Conservation (phyloP, 345 rosid genomes). For the Camelina neglecta region DNA sequence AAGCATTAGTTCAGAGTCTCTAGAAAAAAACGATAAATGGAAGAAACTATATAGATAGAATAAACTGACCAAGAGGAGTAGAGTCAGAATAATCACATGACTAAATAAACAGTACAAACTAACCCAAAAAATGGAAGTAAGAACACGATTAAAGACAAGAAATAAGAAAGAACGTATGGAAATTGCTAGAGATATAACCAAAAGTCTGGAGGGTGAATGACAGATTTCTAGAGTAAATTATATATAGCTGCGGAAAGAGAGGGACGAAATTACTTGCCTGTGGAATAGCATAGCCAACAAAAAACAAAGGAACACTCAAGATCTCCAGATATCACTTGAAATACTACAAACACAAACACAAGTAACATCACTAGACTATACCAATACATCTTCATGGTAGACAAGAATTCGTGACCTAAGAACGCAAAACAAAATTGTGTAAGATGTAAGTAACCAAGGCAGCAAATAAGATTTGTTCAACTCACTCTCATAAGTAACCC, state of each 20-base stretch:
- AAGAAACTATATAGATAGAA: not conserved
- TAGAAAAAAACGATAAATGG: not conserved
- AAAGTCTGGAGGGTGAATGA: not conserved
- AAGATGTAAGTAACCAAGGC: conserved; percentile 19
- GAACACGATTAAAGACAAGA: not conserved
- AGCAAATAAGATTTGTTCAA: conserved; percentile 29
- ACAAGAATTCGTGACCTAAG: not conserved
- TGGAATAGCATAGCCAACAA: conserved; percentile 67
- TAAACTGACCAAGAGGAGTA: conserved; percentile 10
- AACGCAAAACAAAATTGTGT: conserved; percentile 9
- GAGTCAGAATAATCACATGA: conserved; percentile 3
- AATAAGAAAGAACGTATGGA: not conserved
- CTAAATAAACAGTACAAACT: not conserved
- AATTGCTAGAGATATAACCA: not conserved
- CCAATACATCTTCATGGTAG: conserved; percentile 1
- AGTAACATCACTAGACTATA: not conserved
- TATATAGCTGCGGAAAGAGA: not conserved
- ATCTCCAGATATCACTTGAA: conserved; percentile 67
- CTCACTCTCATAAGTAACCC: conserved; percentile 71
- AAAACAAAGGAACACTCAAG: conserved; percentile 62
- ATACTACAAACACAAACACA: conserved; percentile 57
- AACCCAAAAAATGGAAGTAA: not conserved
- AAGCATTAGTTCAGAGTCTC: conserved; percentile 6
- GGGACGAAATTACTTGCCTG: conserved; percentile 54
- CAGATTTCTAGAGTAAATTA: not conserved